These are phyloP conservation scores for Lepidium campestre DNA, from an alignment of 441 rosid genomes.

Conservation along the genomic window DNA sequence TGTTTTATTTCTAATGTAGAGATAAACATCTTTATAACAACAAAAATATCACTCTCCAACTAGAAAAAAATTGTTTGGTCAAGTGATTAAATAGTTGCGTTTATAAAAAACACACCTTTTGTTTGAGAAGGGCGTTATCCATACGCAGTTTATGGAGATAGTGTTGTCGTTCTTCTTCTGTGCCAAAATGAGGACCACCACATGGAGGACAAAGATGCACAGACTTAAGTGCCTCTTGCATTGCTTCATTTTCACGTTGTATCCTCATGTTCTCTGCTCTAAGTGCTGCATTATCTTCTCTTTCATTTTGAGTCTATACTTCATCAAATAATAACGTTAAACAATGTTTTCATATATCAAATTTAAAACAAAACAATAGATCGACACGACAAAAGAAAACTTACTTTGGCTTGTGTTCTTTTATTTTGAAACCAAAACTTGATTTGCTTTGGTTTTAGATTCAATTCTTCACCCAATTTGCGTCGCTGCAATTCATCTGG, in stretches of 20 bases:
- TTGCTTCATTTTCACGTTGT: constrained; percentile 41
- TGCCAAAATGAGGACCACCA: constrained; percentile 58
- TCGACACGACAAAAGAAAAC: neutral
- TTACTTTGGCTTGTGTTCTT: constrained; percentile 68
- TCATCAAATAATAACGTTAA: neutral
- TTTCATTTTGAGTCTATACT: constrained; percentile 52
- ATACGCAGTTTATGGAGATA: constrained; percentile 34
- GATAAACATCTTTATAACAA: neutral
- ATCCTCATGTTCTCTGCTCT: constrained; percentile 53
- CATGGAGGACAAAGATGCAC: constrained; percentile 59
- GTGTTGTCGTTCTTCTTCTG: constrained; percentile 37
- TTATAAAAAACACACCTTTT: neutral
- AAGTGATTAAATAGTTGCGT: constrained; percentile 10
- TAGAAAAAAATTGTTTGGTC: constrained; percentile 27
- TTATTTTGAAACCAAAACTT: constrained; percentile 90
- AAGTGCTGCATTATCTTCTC: constrained; percentile 40
- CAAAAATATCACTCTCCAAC: neutral
- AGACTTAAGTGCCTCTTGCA: constrained; percentile 47
- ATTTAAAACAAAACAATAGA: neutral
- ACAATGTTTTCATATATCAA: neutral
- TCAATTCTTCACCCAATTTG: constrained; percentile 40
- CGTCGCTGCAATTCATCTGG: constrained; percentile 62
- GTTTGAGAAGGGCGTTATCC: constrained; percentile 33
- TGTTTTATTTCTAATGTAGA: neutral
- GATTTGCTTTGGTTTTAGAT: constrained; percentile 49